Base-by-base conservation (phyloP, 768 basidiomycete species). In the Hypholoma sublateritium region DNA sequence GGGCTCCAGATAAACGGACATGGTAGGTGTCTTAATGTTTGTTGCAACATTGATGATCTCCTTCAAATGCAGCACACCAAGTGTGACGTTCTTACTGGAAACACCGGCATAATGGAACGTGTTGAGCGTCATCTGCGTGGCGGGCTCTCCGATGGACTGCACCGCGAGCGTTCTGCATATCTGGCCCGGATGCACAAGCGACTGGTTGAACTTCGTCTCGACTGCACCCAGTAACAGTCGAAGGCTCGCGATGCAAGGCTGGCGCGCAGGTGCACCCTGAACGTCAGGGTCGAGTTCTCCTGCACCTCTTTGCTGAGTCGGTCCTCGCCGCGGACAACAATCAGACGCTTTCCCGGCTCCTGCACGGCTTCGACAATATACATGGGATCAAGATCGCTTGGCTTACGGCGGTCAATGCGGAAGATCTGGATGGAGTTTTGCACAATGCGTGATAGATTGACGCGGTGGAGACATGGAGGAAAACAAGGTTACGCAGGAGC, bases 61-160 rank as follows among this genome's bases (percentile, higher is more conserved):
- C n/a, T n/a, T n/a, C n/a, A n/a, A n/a, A n/a, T n/a, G n/a, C n/a
- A n/a, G n/a, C n/a, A n/a, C n/a, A n/a, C n/a, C n/a, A n/a, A n/a
- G n/a, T n/a, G n/a, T n/a, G n/a, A n/a, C n/a, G n/a, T n/a, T 98
- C 77, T 98, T 98, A 68, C 91, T 94, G n/a, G 97, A 96, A 22
- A 99, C 97, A 88, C 97, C 97, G 58, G 97, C 97, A 70, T 98
- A 98, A 74, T 99, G 97, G 91, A 98, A 99, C 0, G 96, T 98
- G 73, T 99, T 99, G 57, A 99, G 74, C 5, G 97, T 98, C 97
- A 99, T 98, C 75, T 99, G 97, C 0, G 97, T 99, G 4, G 97
- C 97, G 0, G 97, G 97, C 78, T 98, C 97, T 72, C 97, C 97
- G 62, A 98, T 98, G 0, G 97, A 98, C 75, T 99, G 97, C 0